These are phyloP conservation scores for Thelonectria rubi DNA, from an alignment of 2,329 filamentous ascomycete genomes.

Conservation along the genomic window DNA sequence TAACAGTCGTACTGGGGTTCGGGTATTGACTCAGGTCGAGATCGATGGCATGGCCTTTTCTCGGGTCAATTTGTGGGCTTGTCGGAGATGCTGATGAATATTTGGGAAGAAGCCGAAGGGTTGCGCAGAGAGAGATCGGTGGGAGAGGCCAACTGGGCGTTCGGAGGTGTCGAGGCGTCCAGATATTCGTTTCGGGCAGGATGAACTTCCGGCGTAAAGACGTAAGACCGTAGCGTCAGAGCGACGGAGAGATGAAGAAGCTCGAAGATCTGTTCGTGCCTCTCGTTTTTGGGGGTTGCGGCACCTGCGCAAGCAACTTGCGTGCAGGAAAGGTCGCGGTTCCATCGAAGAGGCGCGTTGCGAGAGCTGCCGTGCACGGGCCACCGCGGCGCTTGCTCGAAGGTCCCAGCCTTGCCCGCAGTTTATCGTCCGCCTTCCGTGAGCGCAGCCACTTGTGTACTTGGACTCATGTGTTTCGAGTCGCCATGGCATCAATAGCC, in stretches of 20 bases:
- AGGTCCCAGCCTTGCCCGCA: conserved; percentile 15
- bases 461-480: conserved; percentile 6
- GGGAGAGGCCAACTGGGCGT: too few relatives aligned
- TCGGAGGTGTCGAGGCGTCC: not conserved
- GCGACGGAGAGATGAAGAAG: not conserved
- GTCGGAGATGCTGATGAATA: not conserved
- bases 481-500: not conserved
- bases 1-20: not conserved
- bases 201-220: not conserved
- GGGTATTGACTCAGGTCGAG: not conserved
- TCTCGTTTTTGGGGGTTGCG: not conserved
- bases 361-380: conserved; percentile 20
- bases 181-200: not conserved
- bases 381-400: conserved; percentile 23
- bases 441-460: conserved; percentile 11
- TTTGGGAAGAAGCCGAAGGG: not conserved
- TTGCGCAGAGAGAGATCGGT: not conserved
- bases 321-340: conserved; percentile 9
- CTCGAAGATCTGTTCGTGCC: not conserved
- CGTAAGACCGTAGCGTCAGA: not conserved
- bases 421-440: not conserved
- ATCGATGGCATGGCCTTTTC: not conserved
- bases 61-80: not conserved
- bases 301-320: too few relatives aligned
- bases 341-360: conserved; percentile 23